A percentile compares a stretch with the other conserved stretches of the same genome.
Evolutionary conservation across 2,329 filamentous ascomycete genomes (phyloP).

Genomic region (Aspergillus thermomutatus): DNA sequence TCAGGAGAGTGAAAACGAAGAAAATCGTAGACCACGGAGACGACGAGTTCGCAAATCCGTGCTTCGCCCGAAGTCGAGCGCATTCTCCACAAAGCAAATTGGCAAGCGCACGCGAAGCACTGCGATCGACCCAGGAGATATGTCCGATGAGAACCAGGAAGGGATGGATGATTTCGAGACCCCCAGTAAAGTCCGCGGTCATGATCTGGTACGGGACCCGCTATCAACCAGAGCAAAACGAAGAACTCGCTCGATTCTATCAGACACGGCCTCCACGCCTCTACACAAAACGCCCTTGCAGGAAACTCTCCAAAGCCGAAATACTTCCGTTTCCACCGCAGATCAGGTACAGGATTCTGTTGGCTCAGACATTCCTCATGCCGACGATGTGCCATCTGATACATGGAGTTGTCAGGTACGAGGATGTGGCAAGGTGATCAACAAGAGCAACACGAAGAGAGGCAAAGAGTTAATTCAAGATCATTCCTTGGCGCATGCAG

Average conservation of each 20-base stretch:
- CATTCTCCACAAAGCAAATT: slow-evolving; percentile 38
- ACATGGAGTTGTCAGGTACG: slow-evolving; percentile 33
- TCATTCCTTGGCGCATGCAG: slow-evolving; percentile 32
- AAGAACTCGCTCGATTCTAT: slow-evolving; percentile 28
- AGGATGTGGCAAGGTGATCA: slow-evolving; percentile 31
- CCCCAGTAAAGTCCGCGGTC: slow-evolving; percentile 32
- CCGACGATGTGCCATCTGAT: slow-evolving; percentile 21
- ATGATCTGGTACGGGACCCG: slow-evolving; percentile 31
- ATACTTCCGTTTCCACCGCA: slow-evolving; percentile 7
- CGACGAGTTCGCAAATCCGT: slow-evolving; percentile 42
- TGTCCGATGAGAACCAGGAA: slow-evolving; percentile 31
- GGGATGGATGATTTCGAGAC: slow-evolving; percentile 29
- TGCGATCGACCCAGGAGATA: slow-evolving; percentile 18
- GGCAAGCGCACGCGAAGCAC: slow-evolving; percentile 40
- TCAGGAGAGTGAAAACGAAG: slow-evolving; percentile 27
- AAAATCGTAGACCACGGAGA: slow-evolving; percentile 21
- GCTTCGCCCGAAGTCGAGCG: slow-evolving; percentile 40
- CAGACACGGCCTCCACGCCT: slow-evolving; percentile 21
- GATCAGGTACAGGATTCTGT: slow-evolving; percentile 6
- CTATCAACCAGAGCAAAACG: slow-evolving; percentile 29
- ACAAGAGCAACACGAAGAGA: slow-evolving; percentile 31
- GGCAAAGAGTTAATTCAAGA: slow-evolving; percentile 32
- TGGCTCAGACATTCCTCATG: slow-evolving; percentile 8
- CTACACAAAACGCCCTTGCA: slow-evolving; percentile 28
- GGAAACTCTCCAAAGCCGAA: slow-evolving; percentile 24